phyloP scores from a whole-genome alignment of 2,329 filamentous ascomycete species.

The Neopestalotiopsis sp. region DNA sequence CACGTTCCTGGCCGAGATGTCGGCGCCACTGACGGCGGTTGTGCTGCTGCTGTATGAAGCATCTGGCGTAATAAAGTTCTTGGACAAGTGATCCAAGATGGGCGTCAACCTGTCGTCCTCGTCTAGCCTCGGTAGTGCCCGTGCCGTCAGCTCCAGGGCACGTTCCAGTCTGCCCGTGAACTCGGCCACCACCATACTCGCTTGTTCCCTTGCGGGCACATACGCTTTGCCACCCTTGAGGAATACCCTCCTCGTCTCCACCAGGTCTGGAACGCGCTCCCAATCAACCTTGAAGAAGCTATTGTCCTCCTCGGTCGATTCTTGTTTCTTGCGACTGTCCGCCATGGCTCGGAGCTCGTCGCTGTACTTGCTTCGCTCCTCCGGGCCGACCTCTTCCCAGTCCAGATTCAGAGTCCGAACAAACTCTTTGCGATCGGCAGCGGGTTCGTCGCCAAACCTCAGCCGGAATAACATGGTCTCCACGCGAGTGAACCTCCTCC shows the following conservation, averaged over 20 bases:
- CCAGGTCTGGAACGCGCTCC: slow-evolving; percentile 88
- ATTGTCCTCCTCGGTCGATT: slow-evolving; percentile 70
- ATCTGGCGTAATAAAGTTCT: slow-evolving; percentile 93
- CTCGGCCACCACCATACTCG: slow-evolving; percentile 87
- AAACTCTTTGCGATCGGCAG: slow-evolving; percentile 71
- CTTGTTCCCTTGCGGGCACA: slow-evolving; percentile 84
- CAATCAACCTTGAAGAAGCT: slow-evolving; percentile 97
- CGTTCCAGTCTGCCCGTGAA: slow-evolving; percentile 81
- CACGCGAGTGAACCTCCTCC: slow-evolving; percentile 82
- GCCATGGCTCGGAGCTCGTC: slow-evolving; percentile 63
- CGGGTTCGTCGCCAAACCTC: slow-evolving; percentile 60
- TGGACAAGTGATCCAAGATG: slow-evolving; percentile 78
- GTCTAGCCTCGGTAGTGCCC: slow-evolving; percentile 87
- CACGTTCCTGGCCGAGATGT: slow-evolving; percentile 79
- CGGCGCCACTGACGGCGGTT: slow-evolving; percentile 68
- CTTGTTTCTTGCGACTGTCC: slow-evolving; percentile 39
- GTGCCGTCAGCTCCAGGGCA: slow-evolving; percentile 88
- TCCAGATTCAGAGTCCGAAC: slow-evolving; percentile 78
- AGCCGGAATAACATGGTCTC: slow-evolving; percentile 90
- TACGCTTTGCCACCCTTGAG: slow-evolving; percentile 85
- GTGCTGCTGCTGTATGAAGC: slow-evolving; percentile 74
- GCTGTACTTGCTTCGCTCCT: slow-evolving; percentile 72
- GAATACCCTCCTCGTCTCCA: slow-evolving; percentile 80
- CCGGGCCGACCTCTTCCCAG: slow-evolving; percentile 81
- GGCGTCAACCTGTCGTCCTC: slow-evolving; percentile 88